These are phyloP conservation scores for Moricandia moricandioides DNA, from an alignment of 345 rosid species.

Conservation along the genomic window DNA sequence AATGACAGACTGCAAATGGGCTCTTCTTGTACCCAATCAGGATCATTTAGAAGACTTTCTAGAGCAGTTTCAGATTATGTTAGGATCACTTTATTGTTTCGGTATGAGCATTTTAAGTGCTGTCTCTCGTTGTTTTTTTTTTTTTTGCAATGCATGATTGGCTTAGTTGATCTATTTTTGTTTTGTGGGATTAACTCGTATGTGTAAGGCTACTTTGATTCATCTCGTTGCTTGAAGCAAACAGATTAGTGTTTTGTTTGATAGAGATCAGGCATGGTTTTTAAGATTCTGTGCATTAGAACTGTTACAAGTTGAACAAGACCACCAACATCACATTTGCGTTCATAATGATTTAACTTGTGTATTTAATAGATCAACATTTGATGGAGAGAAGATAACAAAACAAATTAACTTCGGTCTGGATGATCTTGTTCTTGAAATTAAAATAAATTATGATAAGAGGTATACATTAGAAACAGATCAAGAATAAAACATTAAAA, in stretches of 20 bases:
- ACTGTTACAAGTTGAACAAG: neutral
- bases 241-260: slow-evolving; percentile 1
- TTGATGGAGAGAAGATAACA: neutral
- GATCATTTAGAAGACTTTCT: slow-evolving; percentile 11
- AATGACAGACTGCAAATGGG: slow-evolving; percentile 18
- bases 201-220: slow-evolving; percentile 18
- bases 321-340: neutral
- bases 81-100: slow-evolving; percentile 13
- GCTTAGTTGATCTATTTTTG: slow-evolving; percentile 8
- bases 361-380: too few species aligned
- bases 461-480: too few species aligned
- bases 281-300: neutral
- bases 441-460: too few species aligned
- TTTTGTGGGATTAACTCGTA: slow-evolving; percentile 3
- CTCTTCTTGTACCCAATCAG: slow-evolving; percentile 14
- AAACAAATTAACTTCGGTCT: too few species aligned
- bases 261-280: neutral
- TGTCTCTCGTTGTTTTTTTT: neutral
- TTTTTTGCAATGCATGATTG: slow-evolving; percentile 22
- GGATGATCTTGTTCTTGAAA: too few species aligned
- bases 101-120: slow-evolving; percentile 23
- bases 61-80: slow-evolving; percentile 10
- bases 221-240: slow-evolving; percentile 8
- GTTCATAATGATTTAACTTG: too few species aligned
- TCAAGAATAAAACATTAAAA: too few species aligned